Base-by-base conservation (phyloP, 2,329 filamentous ascomycete species). In the Paracorniculantispora psalliotae region DNA sequence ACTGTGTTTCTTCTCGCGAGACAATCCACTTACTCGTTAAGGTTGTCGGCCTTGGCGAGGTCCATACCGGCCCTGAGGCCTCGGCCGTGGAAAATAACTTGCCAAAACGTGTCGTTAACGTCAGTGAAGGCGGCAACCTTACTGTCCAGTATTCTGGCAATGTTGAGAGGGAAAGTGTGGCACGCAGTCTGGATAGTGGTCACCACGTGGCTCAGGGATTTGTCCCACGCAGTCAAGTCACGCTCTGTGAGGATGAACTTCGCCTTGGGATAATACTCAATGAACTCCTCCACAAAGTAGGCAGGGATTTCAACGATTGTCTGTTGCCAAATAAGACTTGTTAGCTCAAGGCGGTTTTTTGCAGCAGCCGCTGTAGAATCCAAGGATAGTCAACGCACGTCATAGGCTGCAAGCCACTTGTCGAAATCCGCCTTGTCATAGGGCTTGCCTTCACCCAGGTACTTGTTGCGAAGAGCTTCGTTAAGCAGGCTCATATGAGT, bases 321-420 rank as follows among this genome's bases (percentile, higher is more conserved):
- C 41, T 49, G 37, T 30, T 15, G 25, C 12, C 33, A 25, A 1
- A 23, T 37, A 30, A 44, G 21, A 9, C 15, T 7, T 3, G 17
- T 54, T 44, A 54, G 51, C 26, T 6, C 33, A 52, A 26, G 3
- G 12, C 12, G 21, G 2, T 12, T 5, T 28, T 4, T 19, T 6
- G 21, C 51, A 23, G 6, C n/a, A 33, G 28, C 28, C 4, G 6
- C 33, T 17, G 33, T 15, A 12, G 33, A 37, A 15, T 8, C 33
- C 10, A 4, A 12, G 33, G 21, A 49, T 28, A 4, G 30, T 25
- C 30, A 8, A 17, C 48, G 25, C 63, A 73, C 73, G 58, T 75
- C 72, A 47, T 74, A 74, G 23, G 71, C 66, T 26, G 70, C 71
- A 26, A 74, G 70, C 68, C 73, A 74, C 62, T 75, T 75, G 60